Evolutionary conservation across 495 filamentous ascomycete species (phyloP).

Genomic region (Aspergillus ostianus): DNA sequence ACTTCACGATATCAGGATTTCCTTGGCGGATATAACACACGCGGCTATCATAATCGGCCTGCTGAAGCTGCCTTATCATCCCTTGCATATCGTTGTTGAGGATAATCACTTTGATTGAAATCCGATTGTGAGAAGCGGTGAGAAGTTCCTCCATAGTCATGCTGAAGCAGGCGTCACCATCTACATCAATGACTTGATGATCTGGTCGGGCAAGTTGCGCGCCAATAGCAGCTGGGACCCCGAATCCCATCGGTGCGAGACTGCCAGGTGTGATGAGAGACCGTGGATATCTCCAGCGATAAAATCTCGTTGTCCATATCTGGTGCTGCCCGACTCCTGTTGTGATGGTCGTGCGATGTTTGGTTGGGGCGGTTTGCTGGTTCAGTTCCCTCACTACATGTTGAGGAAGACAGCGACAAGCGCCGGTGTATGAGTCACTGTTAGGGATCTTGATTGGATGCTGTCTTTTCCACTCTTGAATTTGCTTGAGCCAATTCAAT

Average conservation of each 20-base stretch:
- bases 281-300: slow-evolving; percentile 84
- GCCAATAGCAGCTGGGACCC: slow-evolving; percentile 88
- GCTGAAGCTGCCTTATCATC: slow-evolving; percentile 98
- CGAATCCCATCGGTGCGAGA: slow-evolving; percentile 93
- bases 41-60: slow-evolving; percentile 91
- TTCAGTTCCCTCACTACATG: slow-evolving; percentile 81
- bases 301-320: slow-evolving; percentile 97
- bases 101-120: slow-evolving; percentile 88
- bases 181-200: slow-evolving; percentile 86
- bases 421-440: slow-evolving; percentile 48
- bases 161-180: slow-evolving; percentile 91
- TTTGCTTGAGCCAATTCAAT: slow-evolving; percentile 82
- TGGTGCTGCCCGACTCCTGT: slow-evolving; percentile 97
- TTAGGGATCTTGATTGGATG: slow-evolving; percentile 76
- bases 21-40: slow-evolving; percentile 90
- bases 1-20: slow-evolving; percentile 60
- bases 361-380: slow-evolving; percentile 67
- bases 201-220: slow-evolving; percentile 91
- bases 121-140: slow-evolving; percentile 87
- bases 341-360: slow-evolving; percentile 79
- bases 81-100: slow-evolving; percentile 93
- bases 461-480: slow-evolving; percentile 83
- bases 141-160: slow-evolving; percentile 94
- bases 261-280: slow-evolving; percentile 92
- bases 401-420: slow-evolving; percentile 64